Percentiles rank a stretch among this genome's conserved stretches.
These are phyloP conservation scores for Triangularia verruculosa DNA, from an alignment of 2,329 filamentous ascomycete genomes.

Conservation along the genomic window DNA sequence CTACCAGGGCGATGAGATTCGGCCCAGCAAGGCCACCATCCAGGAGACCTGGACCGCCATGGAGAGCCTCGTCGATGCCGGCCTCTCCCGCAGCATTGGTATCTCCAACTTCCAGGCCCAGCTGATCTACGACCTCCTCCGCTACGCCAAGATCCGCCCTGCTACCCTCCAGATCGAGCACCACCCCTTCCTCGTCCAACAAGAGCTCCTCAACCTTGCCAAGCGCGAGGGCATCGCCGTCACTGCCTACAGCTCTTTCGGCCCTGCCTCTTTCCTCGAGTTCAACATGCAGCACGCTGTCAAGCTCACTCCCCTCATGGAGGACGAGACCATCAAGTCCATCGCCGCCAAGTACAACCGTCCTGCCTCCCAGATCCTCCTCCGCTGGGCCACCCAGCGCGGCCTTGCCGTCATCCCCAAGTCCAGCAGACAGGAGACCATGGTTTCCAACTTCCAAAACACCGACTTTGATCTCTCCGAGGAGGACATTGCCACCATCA, in stretches of 20 bases:
- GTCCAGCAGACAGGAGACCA: constrained; percentile 52
- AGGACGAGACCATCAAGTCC: constrained; percentile 61
- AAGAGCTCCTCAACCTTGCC: constrained; percentile 65
- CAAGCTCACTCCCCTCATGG: constrained; percentile 65
- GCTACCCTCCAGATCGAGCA: constrained; percentile 85
- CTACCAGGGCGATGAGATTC: constrained; percentile 62
- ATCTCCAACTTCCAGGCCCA: constrained; percentile 80
- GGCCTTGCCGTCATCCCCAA: constrained; percentile 81
- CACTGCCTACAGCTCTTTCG: constrained; percentile 83
- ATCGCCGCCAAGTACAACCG: constrained; percentile 69
- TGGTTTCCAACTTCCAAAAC: constrained; percentile 66
- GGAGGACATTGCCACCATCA: constrained; percentile 65
- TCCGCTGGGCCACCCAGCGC: constrained; percentile 84
- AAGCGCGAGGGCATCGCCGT: constrained; percentile 68
- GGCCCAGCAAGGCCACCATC: constrained; percentile 65
- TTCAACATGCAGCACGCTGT: constrained; percentile 68
- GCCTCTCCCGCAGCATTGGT: constrained; percentile 70
- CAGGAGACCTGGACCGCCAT: constrained; percentile 81
- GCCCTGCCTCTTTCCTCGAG: constrained; percentile 75
- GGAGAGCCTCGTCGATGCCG: constrained; percentile 68
- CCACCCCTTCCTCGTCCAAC: constrained; percentile 83
- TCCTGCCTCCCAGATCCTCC: constrained; percentile 74
- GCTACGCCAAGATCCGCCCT: constrained; percentile 71
- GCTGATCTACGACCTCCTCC: constrained; percentile 74
- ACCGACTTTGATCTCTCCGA: constrained; percentile 63